Base-by-base conservation (phyloP, 2,329 filamentous ascomycete species). In the Arthroderma sp. region DNA sequence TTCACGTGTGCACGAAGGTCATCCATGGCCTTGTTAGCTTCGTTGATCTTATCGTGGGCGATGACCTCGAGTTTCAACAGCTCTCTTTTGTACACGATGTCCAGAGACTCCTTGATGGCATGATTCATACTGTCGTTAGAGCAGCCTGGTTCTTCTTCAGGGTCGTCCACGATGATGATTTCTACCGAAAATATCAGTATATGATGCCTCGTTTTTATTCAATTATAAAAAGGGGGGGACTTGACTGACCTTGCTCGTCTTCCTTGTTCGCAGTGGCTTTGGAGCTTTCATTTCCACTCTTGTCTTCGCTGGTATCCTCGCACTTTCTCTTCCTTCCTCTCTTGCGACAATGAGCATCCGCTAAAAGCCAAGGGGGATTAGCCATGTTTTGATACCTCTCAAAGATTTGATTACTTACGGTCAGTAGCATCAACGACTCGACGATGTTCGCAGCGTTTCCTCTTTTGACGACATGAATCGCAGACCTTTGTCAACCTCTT, bases 31-130 rank as follows among this genome's bases (percentile, higher is more conserved):
- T 62, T 53, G 11, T 60, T 61, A 23, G 63, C 61, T 53, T 76
- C 80, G 56, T 78, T 79, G 17, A 77, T 84, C 31, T 76, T 84
- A 21, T 73, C 77, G 23, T 79, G 79, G 4, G 80, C 82, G 0
- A 73, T 80, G 11, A 74, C 77, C 1, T 85, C 79, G 62, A 77
- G 79, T 11, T 70, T 76, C 1, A 80, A 76, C 1, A 79, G 78
- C 4, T 85, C 81, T 1, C 76, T 78, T 8, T 74, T 84, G 19
- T 81, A 79, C 1, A 79, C 81, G 13, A 74, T 80, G 51, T 63
- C 74, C 73, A 65, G 31, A 77, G 67, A 64, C 54, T 67, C 47
- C 31, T 61, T 56, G 52, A 64, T 61, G 7, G 66, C 60, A n/a
- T 61, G 64, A 39, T 61, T 38, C 23, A 67, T 28, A 15, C 58